phyloP scores from a whole-genome alignment of 2,329 filamentous ascomycete genomes.

The Exophiala sideris region DNA sequence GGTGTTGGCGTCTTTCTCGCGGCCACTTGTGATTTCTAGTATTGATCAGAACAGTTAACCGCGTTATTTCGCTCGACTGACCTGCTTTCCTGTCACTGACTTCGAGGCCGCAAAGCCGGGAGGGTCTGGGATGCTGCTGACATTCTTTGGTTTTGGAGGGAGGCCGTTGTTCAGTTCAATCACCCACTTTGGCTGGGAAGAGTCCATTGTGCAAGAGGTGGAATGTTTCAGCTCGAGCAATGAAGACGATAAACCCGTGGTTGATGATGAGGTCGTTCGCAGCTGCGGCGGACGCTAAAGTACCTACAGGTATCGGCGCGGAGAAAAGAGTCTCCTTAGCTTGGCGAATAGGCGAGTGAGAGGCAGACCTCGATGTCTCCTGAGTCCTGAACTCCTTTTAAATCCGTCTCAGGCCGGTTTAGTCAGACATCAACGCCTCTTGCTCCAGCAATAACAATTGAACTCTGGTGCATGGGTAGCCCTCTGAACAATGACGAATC shows the following conservation, averaged over 20 bases:
- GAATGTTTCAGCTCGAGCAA: not conserved
- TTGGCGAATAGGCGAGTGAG: too few relatives aligned
- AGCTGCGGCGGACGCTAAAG: too few relatives aligned
- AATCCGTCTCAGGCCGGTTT: not conserved
- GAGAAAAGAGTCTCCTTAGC: too few relatives aligned
- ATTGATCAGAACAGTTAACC: not conserved
- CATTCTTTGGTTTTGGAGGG: conserved; percentile 61
- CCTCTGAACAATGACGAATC: too few relatives aligned
- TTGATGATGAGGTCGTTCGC: too few relatives aligned
- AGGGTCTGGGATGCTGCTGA: conserved; percentile 70
- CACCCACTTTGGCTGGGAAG: conserved; percentile 73
- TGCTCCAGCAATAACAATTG: not conserved
- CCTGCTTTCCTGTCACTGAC: conserved; percentile 56
- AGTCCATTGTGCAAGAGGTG: conserved; percentile 25
- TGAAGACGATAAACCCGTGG: too few relatives aligned
- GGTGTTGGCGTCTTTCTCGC: conserved; percentile 25
- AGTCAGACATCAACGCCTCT: not conserved
- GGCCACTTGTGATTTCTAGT: conserved; percentile 31
- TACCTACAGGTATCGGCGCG: too few relatives aligned
- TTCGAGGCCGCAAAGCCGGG: conserved; percentile 69
- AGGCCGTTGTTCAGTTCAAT: conserved; percentile 71
- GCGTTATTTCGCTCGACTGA: conserved; percentile 5
- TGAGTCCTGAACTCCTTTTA: conserved; percentile 36
- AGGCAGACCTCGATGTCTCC: conserved; percentile 45
- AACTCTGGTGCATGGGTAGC: too few relatives aligned